Evolutionary conservation across 768 basidiomycete species (phyloP).

Genomic region (Neoboletus subvelutipes): DNA sequence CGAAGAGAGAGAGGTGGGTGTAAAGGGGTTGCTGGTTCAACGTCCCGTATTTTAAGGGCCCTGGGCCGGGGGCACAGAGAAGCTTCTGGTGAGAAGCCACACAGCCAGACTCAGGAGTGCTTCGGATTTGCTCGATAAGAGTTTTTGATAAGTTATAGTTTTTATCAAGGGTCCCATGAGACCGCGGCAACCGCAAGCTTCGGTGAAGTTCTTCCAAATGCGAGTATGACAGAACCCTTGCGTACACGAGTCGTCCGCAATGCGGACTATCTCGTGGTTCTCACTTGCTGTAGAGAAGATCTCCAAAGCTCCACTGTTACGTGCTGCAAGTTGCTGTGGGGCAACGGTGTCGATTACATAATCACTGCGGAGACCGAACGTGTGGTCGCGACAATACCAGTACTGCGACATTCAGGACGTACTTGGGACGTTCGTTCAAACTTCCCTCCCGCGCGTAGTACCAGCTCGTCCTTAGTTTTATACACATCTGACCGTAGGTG

Average conservation of each 20-base stretch:
- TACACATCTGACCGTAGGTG: neutral
- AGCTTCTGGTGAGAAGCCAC: slow-evolving; percentile 10
- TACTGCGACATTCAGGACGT: neutral
- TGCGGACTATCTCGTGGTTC: neutral
- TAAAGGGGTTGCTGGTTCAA: neutral
- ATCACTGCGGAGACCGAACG: slow-evolving; percentile 22
- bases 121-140: neutral
- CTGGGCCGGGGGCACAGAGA: neutral
- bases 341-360: slow-evolving; percentile 10
- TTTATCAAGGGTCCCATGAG: neutral
- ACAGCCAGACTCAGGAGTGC: neutral
- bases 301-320: too few relatives aligned
- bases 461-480: neutral
- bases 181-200: neutral
- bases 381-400: neutral
- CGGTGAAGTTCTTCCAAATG: neutral
- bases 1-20: neutral
- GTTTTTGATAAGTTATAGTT: neutral
- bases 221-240: neutral
- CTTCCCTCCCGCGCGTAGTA: neutral
- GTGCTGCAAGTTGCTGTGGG: neutral
- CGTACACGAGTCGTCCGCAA: too few relatives aligned
- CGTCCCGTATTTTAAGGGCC: neutral
- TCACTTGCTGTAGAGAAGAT: slow-evolving; percentile 3
- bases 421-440: neutral